These are phyloP conservation scores for Onygenales sp. DNA, from an alignment of 2,329 filamentous ascomycete species.

Conservation along the genomic window DNA sequence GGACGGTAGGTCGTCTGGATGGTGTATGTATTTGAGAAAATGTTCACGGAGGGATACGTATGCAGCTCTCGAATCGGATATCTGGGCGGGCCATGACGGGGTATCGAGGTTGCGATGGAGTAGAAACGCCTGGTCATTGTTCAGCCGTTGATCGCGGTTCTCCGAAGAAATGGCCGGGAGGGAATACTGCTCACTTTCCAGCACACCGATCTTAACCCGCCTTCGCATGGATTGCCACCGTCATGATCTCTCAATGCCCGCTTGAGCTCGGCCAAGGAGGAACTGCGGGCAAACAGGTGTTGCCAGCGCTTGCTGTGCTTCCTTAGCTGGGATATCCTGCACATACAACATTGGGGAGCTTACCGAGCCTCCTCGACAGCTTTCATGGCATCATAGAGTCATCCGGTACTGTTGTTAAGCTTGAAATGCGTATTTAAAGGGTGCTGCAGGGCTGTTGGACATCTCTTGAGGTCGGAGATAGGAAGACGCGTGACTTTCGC, in stretches of 20 bases:
- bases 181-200: slow-evolving; percentile 61
- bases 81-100: slow-evolving; percentile 57
- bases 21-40: slow-evolving; percentile 71
- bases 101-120: slow-evolving; percentile 60
- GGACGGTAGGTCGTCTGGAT: slow-evolving; percentile 70
- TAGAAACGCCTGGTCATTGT: slow-evolving; percentile 58
- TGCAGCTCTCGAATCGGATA: slow-evolving; percentile 60
- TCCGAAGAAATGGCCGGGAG: not conserved
- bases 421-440: not conserved
- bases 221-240: slow-evolving; percentile 52
- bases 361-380: slow-evolving; percentile 47
- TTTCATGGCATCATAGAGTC: slow-evolving; percentile 37
- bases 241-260: slow-evolving; percentile 53
- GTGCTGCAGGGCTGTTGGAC: too few relatives aligned
- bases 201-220: slow-evolving; percentile 73
- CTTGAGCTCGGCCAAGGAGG: slow-evolving; percentile 53
- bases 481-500: too few relatives aligned
- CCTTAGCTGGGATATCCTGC: slow-evolving; percentile 9
- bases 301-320: slow-evolving; percentile 56
- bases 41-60: slow-evolving; percentile 65
- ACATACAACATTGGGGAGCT: slow-evolving; percentile 4
- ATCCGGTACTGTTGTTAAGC: slow-evolving; percentile 1
- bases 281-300: slow-evolving; percentile 44
- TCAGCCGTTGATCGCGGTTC: slow-evolving; percentile 4
- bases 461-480: too few relatives aligned